phyloP scores from a whole-genome alignment of 1,284 basidiomycete species.

The Trametes hirsuta region DNA sequence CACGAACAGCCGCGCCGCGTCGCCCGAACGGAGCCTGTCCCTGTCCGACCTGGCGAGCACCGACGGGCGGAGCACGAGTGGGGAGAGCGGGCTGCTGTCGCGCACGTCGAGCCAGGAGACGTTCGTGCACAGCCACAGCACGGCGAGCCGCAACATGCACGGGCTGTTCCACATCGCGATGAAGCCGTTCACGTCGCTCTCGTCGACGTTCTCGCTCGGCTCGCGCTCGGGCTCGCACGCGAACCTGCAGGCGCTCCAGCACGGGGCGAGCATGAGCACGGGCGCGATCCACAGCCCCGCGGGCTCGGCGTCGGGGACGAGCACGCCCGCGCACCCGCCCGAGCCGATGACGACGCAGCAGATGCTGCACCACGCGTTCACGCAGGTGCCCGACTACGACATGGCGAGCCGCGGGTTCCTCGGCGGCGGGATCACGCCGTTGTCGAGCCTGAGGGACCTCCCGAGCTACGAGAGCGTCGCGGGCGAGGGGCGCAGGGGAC shows the following conservation, averaged over 20 bases:
- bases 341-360: conserved; percentile 40
- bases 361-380: conserved; percentile 61
- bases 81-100: not conserved
- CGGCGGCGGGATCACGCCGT: conserved; percentile 82
- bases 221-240: conserved; percentile 42
- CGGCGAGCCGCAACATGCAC: conserved; percentile 55
- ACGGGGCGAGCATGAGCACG: conserved; percentile 1
- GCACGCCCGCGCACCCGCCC: conserved; percentile 23
- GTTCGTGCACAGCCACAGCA: conserved; percentile 51
- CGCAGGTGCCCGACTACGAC: conserved; percentile 84
- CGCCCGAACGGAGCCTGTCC: conserved; percentile 45
- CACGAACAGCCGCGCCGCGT: conserved; percentile 46
- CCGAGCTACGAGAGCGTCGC: conserved; percentile 78
- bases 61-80: not conserved
- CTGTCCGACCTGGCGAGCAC: conserved; percentile 4
- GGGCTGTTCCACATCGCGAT: conserved; percentile 61
- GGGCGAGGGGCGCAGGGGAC: conserved; percentile 23
- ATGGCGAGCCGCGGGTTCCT: conserved; percentile 76
- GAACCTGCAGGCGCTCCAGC: conserved; percentile 31
- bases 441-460: conserved; percentile 71
- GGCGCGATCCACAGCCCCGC: not conserved
- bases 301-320: conserved; percentile 14
- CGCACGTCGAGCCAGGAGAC: conserved; percentile 36
- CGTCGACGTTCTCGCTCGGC: conserved; percentile 37
- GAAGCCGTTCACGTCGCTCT: conserved; percentile 58